Percentiles rank a stretch among this genome's conserved stretches.
phyloP scores from a whole-genome alignment of 2,329 filamentous ascomycete species.

The Penicillium sclerotigenum region DNA sequence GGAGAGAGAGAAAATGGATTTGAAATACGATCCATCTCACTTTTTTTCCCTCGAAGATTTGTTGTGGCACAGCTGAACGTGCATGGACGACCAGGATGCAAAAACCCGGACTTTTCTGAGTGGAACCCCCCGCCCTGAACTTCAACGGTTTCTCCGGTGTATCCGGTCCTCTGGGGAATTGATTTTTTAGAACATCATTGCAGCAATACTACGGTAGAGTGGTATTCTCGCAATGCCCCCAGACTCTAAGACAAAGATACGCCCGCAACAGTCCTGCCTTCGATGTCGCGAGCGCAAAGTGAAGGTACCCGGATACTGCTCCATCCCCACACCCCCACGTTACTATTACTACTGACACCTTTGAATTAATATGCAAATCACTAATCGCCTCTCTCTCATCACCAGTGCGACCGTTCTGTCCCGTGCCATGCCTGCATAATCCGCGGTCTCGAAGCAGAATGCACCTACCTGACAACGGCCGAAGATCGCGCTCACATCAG shows the following conservation, averaged over 20 bases:
- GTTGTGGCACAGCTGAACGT: constrained; percentile 3
- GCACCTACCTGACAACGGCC: constrained; percentile 29
- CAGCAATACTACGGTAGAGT: not conserved
- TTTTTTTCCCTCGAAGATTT: not conserved
- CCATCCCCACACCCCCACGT: not conserved
- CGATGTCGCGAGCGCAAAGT: constrained; percentile 32
- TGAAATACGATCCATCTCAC: not conserved
- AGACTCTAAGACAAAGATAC: constrained; percentile 22
- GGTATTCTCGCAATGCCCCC: not conserved
- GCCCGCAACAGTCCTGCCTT: constrained; percentile 30
- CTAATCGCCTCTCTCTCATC: not conserved
- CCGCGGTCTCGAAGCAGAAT: constrained; percentile 29
- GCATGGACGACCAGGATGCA: not conserved
- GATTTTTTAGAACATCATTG: not conserved
- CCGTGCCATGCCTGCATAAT: constrained; percentile 28
- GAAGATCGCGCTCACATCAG: constrained; percentile 65
- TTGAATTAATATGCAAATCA: too few species aligned
- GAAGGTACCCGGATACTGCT: constrained; percentile 16
- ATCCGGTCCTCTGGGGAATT: not conserved
- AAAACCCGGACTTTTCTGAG: not conserved
- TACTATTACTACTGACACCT: not conserved
- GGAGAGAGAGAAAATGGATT: not conserved
- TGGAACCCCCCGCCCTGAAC: not conserved
- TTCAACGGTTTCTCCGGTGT: not conserved
- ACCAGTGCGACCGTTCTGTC: constrained; percentile 29